Conservation (phyloP, 495 filamentous ascomycete species). For the Daldinia concentrica region DNA sequence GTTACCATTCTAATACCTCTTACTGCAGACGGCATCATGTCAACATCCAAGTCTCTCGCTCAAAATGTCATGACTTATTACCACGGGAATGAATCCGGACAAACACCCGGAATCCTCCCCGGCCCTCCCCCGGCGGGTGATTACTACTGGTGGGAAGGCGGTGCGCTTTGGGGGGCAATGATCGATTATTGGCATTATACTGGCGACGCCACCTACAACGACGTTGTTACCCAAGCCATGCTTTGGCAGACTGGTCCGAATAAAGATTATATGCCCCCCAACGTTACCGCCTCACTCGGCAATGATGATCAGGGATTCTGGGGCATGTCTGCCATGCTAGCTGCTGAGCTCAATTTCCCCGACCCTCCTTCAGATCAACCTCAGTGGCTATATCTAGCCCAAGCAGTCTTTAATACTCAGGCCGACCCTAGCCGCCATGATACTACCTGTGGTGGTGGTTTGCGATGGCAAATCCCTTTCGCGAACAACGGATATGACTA, state of each 20-base stretch:
- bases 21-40: constrained; percentile 60
- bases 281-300: constrained; percentile 76
- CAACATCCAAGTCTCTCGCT: constrained; percentile 64
- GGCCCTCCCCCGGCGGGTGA: constrained; percentile 59
- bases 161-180: constrained; percentile 64
- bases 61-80: constrained; percentile 68
- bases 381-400: constrained; percentile 78
- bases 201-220: constrained; percentile 71
- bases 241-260: constrained; percentile 69
- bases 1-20: constrained; percentile 13
- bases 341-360: constrained; percentile 77
- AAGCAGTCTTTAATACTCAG: constrained; percentile 80
- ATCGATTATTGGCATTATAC: constrained; percentile 79
- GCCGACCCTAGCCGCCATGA: constrained; percentile 69
- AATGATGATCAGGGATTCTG: constrained; percentile 90
- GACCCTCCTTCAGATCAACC: constrained; percentile 65
- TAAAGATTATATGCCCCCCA: constrained; percentile 71
- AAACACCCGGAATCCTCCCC: constrained; percentile 72
- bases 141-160: constrained; percentile 69
- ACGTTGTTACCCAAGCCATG: constrained; percentile 65
- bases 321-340: constrained; percentile 79
- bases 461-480: constrained; percentile 82
- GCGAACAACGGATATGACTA: constrained; percentile 83
- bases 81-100: constrained; percentile 63
- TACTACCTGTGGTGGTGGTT: constrained; percentile 71